These are phyloP conservation scores for Solanum ahanhuiri DNA, from an alignment of 257 asterid species.

Conservation along the genomic window DNA sequence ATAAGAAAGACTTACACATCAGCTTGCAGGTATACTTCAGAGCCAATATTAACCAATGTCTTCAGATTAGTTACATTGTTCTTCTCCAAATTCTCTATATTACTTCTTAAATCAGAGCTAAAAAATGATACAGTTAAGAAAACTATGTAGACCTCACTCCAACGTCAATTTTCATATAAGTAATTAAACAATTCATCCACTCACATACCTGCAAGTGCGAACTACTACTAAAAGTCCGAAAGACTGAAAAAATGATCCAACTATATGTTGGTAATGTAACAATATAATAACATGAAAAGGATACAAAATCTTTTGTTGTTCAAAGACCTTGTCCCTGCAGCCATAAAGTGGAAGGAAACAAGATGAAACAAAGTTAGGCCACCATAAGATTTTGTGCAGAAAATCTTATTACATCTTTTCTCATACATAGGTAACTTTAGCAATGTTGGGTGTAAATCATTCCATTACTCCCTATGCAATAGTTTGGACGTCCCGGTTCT, in stretches of 20 bases:
- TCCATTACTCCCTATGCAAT: background rate
- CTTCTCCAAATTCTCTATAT: slow-evolving; percentile 78
- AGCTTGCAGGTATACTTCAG: too few relatives aligned
- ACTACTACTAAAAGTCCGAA: background rate
- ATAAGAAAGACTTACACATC: too few relatives aligned
- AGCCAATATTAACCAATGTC: too few relatives aligned
- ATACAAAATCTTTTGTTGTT: slow-evolving; percentile 85
- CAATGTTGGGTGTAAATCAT: background rate
- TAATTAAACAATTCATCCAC: background rate
- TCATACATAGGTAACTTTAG: background rate
- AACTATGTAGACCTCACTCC: background rate
- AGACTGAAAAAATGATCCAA: background rate
- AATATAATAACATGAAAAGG: slow-evolving; percentile 24
- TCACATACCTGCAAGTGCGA: background rate
- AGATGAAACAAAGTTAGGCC: background rate
- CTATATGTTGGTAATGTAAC: background rate
- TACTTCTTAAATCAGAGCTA: slow-evolving; percentile 82
- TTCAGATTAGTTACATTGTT: slow-evolving; percentile 65
- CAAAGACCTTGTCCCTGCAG: slow-evolving; percentile 89
- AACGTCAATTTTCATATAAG: background rate
- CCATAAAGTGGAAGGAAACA: background rate
- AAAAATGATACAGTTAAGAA: slow-evolving; percentile 22
- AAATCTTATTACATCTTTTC: background rate
- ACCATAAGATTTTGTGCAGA: background rate
- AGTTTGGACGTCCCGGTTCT: background rate